phyloP scores from a whole-genome alignment of 1,139 yeast genomes.

The Blastobotrys petasosporus region DNA sequence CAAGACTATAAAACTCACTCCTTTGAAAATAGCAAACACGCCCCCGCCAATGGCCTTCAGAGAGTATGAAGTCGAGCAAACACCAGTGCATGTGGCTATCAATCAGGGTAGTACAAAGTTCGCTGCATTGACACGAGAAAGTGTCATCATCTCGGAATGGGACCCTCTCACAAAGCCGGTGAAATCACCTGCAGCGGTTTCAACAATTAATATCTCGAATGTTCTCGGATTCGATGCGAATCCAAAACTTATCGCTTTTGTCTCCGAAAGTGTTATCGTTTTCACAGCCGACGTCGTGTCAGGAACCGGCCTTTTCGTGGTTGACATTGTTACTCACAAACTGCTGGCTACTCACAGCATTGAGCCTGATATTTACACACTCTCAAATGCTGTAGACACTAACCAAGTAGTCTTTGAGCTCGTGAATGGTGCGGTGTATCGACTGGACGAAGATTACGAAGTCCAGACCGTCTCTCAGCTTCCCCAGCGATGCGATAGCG shows the following conservation, averaged over 20 bases:
- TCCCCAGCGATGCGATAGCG: conserved; percentile 66
- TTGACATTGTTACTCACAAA: conserved; percentile 3
- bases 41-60: conserved; percentile 92
- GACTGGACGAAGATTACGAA: conserved; percentile 30
- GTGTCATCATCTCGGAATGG: conserved; percentile 40
- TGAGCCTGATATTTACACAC: conserved; percentile 46
- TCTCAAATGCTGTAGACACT: conserved; percentile 54
- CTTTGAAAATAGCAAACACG: conserved; percentile 76
- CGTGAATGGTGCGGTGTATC: conserved; percentile 55
- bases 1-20: conserved; percentile 63
- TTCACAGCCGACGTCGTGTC: conserved; percentile 46
- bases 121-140: conserved; percentile 50
- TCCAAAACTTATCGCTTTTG: conserved; percentile 58
- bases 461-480: conserved; percentile 42
- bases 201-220: conserved; percentile 33
- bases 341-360: conserved; percentile 22
- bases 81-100: conserved; percentile 60
- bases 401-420: conserved; percentile 51
- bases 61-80: conserved; percentile 44
- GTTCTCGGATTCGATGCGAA: conserved; percentile 41
- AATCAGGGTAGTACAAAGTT: conserved; percentile 52
- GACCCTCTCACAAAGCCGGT: conserved; percentile 34
- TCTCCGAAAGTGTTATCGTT: conserved; percentile 46
- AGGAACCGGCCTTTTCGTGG: conserved; percentile 8
- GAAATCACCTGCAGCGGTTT: conserved; percentile 43